Evolutionary conservation across 2,329 filamentous ascomycete genomes (phyloP), one percentile per base, ranked within the genome.

Genomic region (Metarhizium robertsii): DNA sequence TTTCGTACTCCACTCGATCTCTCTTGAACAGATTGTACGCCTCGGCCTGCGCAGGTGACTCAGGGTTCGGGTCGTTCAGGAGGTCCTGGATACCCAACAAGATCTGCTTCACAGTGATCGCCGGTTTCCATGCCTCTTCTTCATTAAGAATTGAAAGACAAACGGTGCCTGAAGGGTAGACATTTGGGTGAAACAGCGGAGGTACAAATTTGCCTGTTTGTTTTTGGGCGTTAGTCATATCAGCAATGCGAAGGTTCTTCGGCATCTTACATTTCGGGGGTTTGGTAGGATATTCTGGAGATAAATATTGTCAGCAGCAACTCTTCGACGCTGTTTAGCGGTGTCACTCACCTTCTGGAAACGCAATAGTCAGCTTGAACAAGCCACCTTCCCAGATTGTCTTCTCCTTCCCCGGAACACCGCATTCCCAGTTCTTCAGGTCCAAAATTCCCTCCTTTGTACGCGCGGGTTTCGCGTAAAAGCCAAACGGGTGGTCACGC

Each of bases 61-160:
- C 94, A 3, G 92, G 94, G 68, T 99, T 99, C 16, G 95, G 94
- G 65, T 96, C 92, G 70, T 99, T 87, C 45, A 99, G 84, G 2
- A 99, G 82, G 65, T 95, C 92, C 72, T 99, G 94, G 56, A 99
- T 95, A 51, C 94, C 94, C 1, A 97, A 80, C 6, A 97, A 81
- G 60, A 99, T 97, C 73, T 97, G 91, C 75, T 96, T 97, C 70
- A 99, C 90, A 0, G 94, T 99, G 66, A 99, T 99, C 6, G 94
- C 92, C 1, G 94, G 95, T 72, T 95, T 95, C 94, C 95, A 99
- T 6, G 89, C 92, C 70, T 99, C 94, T 65, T 99, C 94, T 71
- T 99, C 95, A 74, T 97, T 99, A 61, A 99, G 75, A 62, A 99
- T 99, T 32, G 90, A 96, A 25, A 99, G 81, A 69, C 94, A 99